Evolutionary conservation across 2,329 filamentous ascomycete species (phyloP).

Genomic region (Bipolaris sorokiniana): DNA sequence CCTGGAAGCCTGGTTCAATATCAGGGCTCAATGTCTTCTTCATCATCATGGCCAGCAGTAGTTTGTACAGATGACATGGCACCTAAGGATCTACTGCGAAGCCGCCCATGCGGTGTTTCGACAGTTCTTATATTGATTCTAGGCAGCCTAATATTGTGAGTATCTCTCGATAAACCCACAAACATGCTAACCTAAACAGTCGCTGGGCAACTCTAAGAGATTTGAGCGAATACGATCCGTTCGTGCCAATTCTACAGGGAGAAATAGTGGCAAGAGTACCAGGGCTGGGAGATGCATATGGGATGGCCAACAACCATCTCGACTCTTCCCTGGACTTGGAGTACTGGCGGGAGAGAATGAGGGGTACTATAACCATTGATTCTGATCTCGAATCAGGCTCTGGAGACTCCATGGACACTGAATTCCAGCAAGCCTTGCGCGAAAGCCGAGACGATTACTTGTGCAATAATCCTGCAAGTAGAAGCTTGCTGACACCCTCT

Average conservation of each 20-base stretch:
- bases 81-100: slow-evolving; percentile 9
- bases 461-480: background rate
- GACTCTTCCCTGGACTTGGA: slow-evolving; percentile 9
- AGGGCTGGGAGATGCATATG: slow-evolving; percentile 21
- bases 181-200: slow-evolving; percentile 14
- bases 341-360: slow-evolving; percentile 20
- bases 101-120: slow-evolving; percentile 18
- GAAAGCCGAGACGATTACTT: slow-evolving; percentile 1
- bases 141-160: slow-evolving; percentile 23
- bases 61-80: slow-evolving; percentile 30
- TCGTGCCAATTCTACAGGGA: background rate
- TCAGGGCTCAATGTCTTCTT: background rate
- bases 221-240: slow-evolving; percentile 23
- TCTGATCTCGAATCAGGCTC: slow-evolving; percentile 5
- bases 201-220: slow-evolving; percentile 27
- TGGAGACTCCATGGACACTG: slow-evolving; percentile 1
- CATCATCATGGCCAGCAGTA: slow-evolving; percentile 26
- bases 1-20: slow-evolving; percentile 24
- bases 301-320: slow-evolving; percentile 2
- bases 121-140: slow-evolving; percentile 24
- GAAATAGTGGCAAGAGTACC: slow-evolving; percentile 1
- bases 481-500: background rate
- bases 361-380: background rate
- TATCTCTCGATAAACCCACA: background rate
- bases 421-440: slow-evolving; percentile 3